Evolutionary conservation across 2,329 filamentous ascomycete genomes (phyloP).

Genomic region (Elsinoe ampelina): DNA sequence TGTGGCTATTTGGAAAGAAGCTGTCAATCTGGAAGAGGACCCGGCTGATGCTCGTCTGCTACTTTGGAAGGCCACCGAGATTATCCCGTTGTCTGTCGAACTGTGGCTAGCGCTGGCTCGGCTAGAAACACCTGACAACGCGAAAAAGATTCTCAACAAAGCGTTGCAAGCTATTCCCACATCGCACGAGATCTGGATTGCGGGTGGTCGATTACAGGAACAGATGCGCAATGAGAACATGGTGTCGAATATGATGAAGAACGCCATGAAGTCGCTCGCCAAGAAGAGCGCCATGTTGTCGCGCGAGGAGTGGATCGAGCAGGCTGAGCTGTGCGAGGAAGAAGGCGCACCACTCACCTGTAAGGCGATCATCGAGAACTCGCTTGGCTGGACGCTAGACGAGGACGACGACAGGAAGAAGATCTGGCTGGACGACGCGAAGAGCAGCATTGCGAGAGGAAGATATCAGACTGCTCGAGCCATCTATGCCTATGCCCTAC

Average conservation of each 20-base stretch:
- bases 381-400: conserved; percentile 83
- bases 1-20: conserved; percentile 94
- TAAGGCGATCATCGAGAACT: conserved; percentile 81
- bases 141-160: conserved; percentile 89
- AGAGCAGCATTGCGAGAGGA: conserved; percentile 67
- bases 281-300: conserved; percentile 95
- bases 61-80: conserved; percentile 87
- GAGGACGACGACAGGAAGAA: conserved; percentile 95
- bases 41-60: conserved; percentile 77
- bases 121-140: conserved; percentile 80
- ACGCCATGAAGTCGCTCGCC: conserved; percentile 77
- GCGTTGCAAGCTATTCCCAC: conserved; percentile 89
- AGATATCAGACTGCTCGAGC: conserved; percentile 85
- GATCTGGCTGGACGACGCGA: conserved; percentile 91
- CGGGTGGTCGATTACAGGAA: conserved; percentile 77
- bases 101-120: conserved; percentile 90
- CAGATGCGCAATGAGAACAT: conserved; percentile 76
- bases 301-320: conserved; percentile 90
- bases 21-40: conserved; percentile 90
- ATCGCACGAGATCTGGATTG: conserved; percentile 94
- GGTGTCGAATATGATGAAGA: conserved; percentile 81
- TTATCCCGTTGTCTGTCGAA: conserved; percentile 88
- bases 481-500: conserved; percentile 83
- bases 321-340: conserved; percentile 89
- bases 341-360: conserved; percentile 84